Evolutionary conservation across 768 basidiomycete species (phyloP), one percentile per base, ranked within the genome.

Genomic region (Lactarius trivialis): DNA sequence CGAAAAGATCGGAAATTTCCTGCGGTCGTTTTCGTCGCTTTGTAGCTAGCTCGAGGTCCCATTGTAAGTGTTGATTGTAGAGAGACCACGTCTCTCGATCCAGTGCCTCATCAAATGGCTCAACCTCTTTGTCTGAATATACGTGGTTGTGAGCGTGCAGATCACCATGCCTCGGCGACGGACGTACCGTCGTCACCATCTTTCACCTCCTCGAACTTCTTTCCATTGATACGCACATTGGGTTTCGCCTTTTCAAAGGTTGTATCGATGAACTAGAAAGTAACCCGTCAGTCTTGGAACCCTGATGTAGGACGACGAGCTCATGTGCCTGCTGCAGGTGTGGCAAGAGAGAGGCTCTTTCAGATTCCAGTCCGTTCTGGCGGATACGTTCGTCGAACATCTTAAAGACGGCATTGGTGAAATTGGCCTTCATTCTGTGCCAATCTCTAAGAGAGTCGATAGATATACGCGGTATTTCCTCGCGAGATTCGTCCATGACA

Each of bases 91-190:
- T 87, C 50, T 82, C 82, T 55, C 89, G 76, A 71, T 95, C 93
- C 34, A 96, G 81, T 2, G 83, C 84, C 73, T 96, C 92, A 69
- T 96, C 91, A 71, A 93, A 96, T 2, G 84, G 80, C 69, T 93
- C 90, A 67, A 84, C 43, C 7, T 66, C 67, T 30, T 24, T 56
- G 49, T 82, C 49, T 85, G 85, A 14, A 34, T 37, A 36, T 39
- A 7, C 26, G 41, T 24, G 9, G 15, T 12, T 36, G 21, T 7
- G 7, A 7, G 21, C 8, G 19, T 17, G 17, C 68, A 28, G 24
- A 37, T 55, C 12, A 53, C 51, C 19, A 49, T 2, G 45, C 53
- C 4, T 8, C 15, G 41, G n/a, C 28, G 19, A 51, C 32, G 33
- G 30, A 26, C 55, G 55, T 11, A 39, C 61, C 64, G 1, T 60